These are phyloP conservation scores for Fusarium buxicola DNA, from an alignment of 2,329 filamentous ascomycete genomes.

Conservation along the genomic window DNA sequence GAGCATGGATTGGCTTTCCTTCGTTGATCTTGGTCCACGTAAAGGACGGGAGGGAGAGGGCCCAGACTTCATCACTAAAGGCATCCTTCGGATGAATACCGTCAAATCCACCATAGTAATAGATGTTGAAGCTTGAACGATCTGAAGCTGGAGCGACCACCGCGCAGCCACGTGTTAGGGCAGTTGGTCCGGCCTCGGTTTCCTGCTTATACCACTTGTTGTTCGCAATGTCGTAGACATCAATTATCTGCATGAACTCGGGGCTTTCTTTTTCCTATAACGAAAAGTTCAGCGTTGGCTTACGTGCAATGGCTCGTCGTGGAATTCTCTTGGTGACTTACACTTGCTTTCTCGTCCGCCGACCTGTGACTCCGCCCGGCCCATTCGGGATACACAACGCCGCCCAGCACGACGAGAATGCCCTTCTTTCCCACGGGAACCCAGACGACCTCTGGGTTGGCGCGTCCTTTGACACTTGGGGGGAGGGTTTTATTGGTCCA, in stretches of 20 bases:
- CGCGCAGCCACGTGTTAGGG: slow-evolving; percentile 76
- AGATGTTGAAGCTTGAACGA: slow-evolving; percentile 81
- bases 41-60: slow-evolving; percentile 82
- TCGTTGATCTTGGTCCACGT: slow-evolving; percentile 73
- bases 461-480: slow-evolving; percentile 62
- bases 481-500: slow-evolving; percentile 71
- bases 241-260: slow-evolving; percentile 76
- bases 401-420: slow-evolving; percentile 81
- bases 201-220: slow-evolving; percentile 76
- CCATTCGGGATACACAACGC: slow-evolving; percentile 73
- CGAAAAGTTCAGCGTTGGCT: slow-evolving; percentile 5
- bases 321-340: slow-evolving; percentile 41
- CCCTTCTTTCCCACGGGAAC: slow-evolving; percentile 82
- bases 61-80: slow-evolving; percentile 79
- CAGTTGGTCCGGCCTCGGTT: slow-evolving; percentile 69
- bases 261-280: slow-evolving; percentile 71
- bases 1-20: slow-evolving; percentile 64
- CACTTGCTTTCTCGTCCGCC: slow-evolving; percentile 48
- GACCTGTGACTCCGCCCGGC: slow-evolving; percentile 42
- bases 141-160: slow-evolving; percentile 79
- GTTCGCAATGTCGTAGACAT: slow-evolving; percentile 80
- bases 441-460: slow-evolving; percentile 76
- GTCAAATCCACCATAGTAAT: slow-evolving; percentile 84
- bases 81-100: slow-evolving; percentile 55
- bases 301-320: no score